Evolutionary conservation across 1,284 basidiomycete genomes (phyloP).

Genomic region (Caloboletus inedulis): DNA sequence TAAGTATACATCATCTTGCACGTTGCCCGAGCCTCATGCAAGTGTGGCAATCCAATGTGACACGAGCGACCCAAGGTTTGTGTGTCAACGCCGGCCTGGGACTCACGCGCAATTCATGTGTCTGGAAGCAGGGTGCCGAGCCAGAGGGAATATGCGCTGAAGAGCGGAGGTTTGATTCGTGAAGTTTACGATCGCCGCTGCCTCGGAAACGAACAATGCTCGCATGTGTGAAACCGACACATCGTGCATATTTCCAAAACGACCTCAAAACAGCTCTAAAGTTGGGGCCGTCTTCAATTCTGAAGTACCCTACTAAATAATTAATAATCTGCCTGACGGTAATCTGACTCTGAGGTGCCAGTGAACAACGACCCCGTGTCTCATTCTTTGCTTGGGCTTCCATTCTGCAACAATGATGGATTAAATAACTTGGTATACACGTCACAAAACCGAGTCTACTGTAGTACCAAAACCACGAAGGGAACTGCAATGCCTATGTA

Average conservation of each 20-base stretch:
- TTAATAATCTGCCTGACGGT: background rate
- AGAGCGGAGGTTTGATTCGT: background rate
- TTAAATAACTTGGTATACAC: background rate
- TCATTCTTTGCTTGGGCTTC: background rate
- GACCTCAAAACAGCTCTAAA: too few relatives aligned
- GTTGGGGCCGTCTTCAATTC: too few relatives aligned
- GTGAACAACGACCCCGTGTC: background rate
- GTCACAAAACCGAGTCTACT: background rate
- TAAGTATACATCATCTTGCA: conserved; percentile 41
- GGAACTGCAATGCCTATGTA: too few relatives aligned
- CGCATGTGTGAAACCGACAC: background rate
- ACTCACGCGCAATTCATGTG: conserved; percentile 37
- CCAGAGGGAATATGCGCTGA: conserved; percentile 28
- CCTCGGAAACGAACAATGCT: background rate
- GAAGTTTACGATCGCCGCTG: background rate
- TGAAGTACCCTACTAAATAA: too few relatives aligned
- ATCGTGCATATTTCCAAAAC: background rate
- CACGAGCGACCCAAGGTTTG: conserved; percentile 26
- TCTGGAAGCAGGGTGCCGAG: conserved; percentile 34
- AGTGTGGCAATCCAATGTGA: conserved; percentile 4
- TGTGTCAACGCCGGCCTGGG: conserved; percentile 27
- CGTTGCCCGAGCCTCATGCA: conserved; percentile 6
- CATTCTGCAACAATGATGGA: background rate
- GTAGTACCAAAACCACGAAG: background rate
- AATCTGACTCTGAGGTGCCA: background rate